Evolutionary conservation across 768 basidiomycete genomes (phyloP), one percentile per base, ranked within the genome.

Genomic region (Boletus pseudopeckii): DNA sequence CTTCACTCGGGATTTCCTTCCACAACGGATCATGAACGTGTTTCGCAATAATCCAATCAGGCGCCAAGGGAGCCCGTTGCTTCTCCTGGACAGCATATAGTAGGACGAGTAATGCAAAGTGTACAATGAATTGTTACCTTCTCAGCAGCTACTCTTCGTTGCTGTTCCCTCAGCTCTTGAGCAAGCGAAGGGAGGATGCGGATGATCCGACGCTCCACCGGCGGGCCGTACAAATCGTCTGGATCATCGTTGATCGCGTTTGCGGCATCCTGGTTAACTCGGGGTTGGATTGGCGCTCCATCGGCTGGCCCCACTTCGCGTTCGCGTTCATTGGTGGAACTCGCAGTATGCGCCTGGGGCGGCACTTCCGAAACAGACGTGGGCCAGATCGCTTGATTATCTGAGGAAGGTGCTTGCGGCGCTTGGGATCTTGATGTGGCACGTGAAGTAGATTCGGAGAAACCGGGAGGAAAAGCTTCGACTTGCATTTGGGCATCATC

Each of bases 221-320:
- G 66, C 28, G 66, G 66, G 18, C 66, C 66, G 14, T 67, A 67
- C 46, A 67, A 43, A 48, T 67, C 66, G 24, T 67, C 66, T 13
- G 61, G 53, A 34, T 68, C 64, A 39, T 67, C 62, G 10, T 59
- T 45, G 17, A 30, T 42, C n/a, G 48, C 57, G 24, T 47, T 22
- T 20, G 20, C 42, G 41, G 30, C 39, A 1, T 40, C 50, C 15
- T 57, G 45, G 10, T 18, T 34, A 2, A 26, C 55, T 33, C 11
- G 55, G 15, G 50, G 36, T 39, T 46, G 57, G 38, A 24, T 15
- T 7, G 6, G 20, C 9, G 10, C 30, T n/a, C 14, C 38, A 36
- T 38, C 34, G 5, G 42, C 15, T 17, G 55, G 33, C 15, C 46
- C 30, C n/a, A 18, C 36, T 9, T 46, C 36, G 5, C 14, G 14